These are phyloP conservation scores for Penicillium paxilli DNA, from an alignment of 495 filamentous ascomycete genomes.

Conservation along the genomic window DNA sequence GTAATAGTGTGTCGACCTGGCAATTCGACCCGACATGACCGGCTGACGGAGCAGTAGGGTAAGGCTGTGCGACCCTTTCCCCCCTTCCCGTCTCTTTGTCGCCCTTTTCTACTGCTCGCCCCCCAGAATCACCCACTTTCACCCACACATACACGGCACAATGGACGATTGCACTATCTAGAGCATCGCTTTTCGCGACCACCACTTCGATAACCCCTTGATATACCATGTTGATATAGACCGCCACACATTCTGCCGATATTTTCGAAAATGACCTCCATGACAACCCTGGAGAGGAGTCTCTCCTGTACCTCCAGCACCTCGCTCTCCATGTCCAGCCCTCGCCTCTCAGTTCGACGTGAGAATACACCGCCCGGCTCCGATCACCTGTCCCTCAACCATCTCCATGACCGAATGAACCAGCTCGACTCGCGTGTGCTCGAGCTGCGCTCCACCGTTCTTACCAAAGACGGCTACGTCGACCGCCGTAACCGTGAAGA, in stretches of 20 bases:
- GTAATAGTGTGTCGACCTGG: constrained; percentile 2
- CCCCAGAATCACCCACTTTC: constrained; percentile 3
- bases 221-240: background rate
- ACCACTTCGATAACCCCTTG: background rate
- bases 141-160: constrained; percentile 6
- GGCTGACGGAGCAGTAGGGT: background rate
- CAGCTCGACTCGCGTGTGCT: constrained; percentile 40
- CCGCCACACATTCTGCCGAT: background rate
- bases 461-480: constrained; percentile 42
- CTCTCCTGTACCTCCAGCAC: constrained; percentile 41
- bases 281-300: constrained; percentile 45
- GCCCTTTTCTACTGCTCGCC: constrained; percentile 9
- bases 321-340: constrained; percentile 41
- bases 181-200: constrained; percentile 4
- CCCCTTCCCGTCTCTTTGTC: background rate
- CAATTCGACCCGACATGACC: constrained; percentile 3
- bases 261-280: constrained; percentile 19
- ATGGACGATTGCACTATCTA: constrained; percentile 22
- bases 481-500: constrained; percentile 46
- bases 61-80: constrained; percentile 11
- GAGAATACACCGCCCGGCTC: constrained; percentile 37
- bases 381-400: constrained; percentile 33
- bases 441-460: constrained; percentile 35
- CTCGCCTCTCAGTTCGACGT: constrained; percentile 34
- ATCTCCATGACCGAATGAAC: constrained; percentile 41